Evolutionary conservation across 495 filamentous ascomycete species (phyloP).

Genomic region (Aspergillus olivimuriae): DNA sequence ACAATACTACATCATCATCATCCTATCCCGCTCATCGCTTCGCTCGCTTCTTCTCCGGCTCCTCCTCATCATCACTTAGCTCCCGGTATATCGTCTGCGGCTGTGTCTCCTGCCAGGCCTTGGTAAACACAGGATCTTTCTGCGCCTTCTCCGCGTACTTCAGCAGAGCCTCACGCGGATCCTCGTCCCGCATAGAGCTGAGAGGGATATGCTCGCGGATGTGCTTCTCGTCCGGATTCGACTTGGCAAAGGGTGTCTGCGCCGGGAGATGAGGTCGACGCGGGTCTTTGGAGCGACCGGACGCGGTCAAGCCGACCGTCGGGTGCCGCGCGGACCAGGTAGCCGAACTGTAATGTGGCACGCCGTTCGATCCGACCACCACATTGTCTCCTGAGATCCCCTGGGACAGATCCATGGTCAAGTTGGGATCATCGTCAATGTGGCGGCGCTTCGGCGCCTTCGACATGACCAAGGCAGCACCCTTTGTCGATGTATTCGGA

Average conservation of each 20-base stretch:
- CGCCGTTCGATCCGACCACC: conserved; percentile 47
- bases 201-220: conserved; percentile 82
- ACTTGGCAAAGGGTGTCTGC: conserved; percentile 88
- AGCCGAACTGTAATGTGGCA: conserved; percentile 39
- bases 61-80: conserved; percentile 83
- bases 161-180: conserved; percentile 86
- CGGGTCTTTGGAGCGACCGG: conserved; percentile 74
- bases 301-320: conserved; percentile 65
- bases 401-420: conserved; percentile 73
- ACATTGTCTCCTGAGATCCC: conserved; percentile 81
- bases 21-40: conserved; percentile 27
- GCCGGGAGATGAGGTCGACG: conserved; percentile 73
- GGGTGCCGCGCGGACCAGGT: conserved; percentile 62
- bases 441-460: conserved; percentile 91
- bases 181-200: conserved; percentile 93
- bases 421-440: conserved; percentile 81
- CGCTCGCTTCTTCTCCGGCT: conserved; percentile 61
- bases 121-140: conserved; percentile 90
- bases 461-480: conserved; percentile 84
- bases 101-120: conserved; percentile 87
- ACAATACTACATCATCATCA: neutral
- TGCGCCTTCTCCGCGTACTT: conserved; percentile 94
- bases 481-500: conserved; percentile 69
- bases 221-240: conserved; percentile 83
- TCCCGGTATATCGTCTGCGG: conserved; percentile 89